A percentile compares a stretch with the other conserved stretches of the same genome.
phyloP scores from a whole-genome alignment of 768 basidiomycete species.

The Gloeostereum incarnatum region DNA sequence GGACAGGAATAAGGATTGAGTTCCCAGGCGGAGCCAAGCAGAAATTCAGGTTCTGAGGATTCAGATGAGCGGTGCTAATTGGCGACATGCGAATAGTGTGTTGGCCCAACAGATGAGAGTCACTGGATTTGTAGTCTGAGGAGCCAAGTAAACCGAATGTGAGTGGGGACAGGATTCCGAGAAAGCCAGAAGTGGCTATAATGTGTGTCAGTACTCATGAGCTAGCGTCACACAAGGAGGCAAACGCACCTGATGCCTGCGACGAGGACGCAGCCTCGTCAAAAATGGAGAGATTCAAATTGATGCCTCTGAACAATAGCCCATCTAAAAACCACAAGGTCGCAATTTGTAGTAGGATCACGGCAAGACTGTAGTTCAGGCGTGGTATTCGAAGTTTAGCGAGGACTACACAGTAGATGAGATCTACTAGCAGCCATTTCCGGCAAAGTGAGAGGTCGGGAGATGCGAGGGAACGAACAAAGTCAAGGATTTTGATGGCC shows the following conservation, averaged over 20 bases:
- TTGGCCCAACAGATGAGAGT: constrained; percentile 68
- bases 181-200: constrained; percentile 32
- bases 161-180: constrained; percentile 37
- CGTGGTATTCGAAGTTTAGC: constrained; percentile 66
- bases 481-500: constrained; percentile 73
- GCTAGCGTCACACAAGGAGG: constrained; percentile 2
- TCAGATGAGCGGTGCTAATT: constrained; percentile 86
- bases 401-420: constrained; percentile 47
- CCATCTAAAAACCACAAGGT: constrained; percentile 58
- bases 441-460: constrained; percentile 32
- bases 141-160: constrained; percentile 42
- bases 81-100: constrained; percentile 91
- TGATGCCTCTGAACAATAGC: constrained; percentile 64
- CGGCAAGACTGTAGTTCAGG: constrained; percentile 55
- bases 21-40: constrained; percentile 52
- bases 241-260: constrained; percentile 20
- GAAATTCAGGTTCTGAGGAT: constrained; percentile 65
- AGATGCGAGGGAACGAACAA: constrained; percentile 45
- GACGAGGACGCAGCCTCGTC: constrained; percentile 5
- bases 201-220: not conserved
- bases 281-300: constrained; percentile 38
- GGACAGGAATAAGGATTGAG: constrained; percentile 65
- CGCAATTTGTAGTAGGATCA: constrained; percentile 54
- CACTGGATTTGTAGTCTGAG: constrained; percentile 27
- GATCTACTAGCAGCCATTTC: constrained; percentile 72